Evolutionary conservation across 2,329 filamentous ascomycete genomes (phyloP), one percentile per base, ranked within the genome.

Genomic region (Penicillium digitatum): DNA sequence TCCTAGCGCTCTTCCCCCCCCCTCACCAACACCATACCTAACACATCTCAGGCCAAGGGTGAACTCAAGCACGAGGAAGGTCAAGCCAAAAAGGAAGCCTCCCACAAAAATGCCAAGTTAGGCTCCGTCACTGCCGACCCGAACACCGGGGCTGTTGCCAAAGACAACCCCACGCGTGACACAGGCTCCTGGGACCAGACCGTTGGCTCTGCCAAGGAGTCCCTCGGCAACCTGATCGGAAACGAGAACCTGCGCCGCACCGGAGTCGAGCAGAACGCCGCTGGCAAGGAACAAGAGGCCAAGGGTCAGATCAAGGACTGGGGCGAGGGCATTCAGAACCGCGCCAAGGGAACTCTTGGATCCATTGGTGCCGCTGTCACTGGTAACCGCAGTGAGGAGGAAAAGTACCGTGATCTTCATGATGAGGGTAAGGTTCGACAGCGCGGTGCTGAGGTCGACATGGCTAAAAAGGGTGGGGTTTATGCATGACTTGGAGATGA

Each of bases 111-210:
- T 16, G 81, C 81, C 62, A 93, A 90, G 72, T 71, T 87, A n/a
- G 90, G 88, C 5, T 86, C 87, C 57, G 79, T 86, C 70, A 84
- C 86, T 24, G 81, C 89, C 0, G 69, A 72, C 55, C 87, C 87
- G 11, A 79, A 86, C 48, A 82, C 84, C 0, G 90, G 90, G 45
- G 87, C 85, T 34, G 78, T 88, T 46, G 82, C 86, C 59, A 81
- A 83, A 63, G 90, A 96, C 73, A 80, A 89, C 73, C 79, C 86
- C 11, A 79, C 93, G 71, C 89, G 91, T 61, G 77, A 81, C 22
- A 71, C 83, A 18, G 92, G 93, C 40, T 81, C 81, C 18, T 95
- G 88, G 86, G 90, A 96, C 78, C 92, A 96, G 77, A 95, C 90
- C 5, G 69, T 92, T n/a, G 93, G 92, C 49, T 83, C 87, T 1